A percentile compares a stretch with the other conserved stretches of the same genome.
Evolutionary conservation across 202 grass and related monocot species (phyloP).

Genomic region (Panicum virgatum): DNA sequence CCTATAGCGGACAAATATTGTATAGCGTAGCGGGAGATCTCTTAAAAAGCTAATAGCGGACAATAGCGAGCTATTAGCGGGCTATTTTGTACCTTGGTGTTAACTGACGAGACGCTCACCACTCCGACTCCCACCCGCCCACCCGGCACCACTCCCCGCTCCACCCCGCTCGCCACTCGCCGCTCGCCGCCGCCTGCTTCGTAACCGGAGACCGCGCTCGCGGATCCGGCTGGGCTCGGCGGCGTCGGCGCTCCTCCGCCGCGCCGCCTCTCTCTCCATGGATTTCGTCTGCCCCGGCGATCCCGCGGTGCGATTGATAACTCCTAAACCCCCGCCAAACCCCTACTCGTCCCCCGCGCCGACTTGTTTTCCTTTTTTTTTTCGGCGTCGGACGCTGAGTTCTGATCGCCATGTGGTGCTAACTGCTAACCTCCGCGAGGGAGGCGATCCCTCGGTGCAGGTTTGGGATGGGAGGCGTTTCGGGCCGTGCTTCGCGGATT

Average conservation of each 20-base stretch:
- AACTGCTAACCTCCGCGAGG: not conserved
- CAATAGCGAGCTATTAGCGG: too few relatives aligned
- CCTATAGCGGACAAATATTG: too few relatives aligned
- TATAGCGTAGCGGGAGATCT: too few relatives aligned
- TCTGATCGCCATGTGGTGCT: not conserved
- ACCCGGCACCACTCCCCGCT: not conserved
- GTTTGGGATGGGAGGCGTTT: slow-evolving; percentile 75
- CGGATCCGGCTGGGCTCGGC: not conserved
- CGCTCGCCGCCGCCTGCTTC: slow-evolving; percentile 2
- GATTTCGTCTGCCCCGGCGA: slow-evolving; percentile 48
- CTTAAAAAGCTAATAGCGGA: too few relatives aligned
- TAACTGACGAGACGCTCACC: too few relatives aligned
- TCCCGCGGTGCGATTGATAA: slow-evolving; percentile 1
- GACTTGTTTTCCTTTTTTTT: not conserved
- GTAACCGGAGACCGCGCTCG: not conserved
- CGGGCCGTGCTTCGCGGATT: slow-evolving; percentile 78
- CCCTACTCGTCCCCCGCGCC: not conserved
- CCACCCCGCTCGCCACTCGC: not conserved
- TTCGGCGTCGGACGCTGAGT: not conserved
- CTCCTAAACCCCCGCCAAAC: not conserved
- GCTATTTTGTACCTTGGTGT: too few relatives aligned
- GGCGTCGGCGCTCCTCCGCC: not conserved
- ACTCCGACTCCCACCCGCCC: not conserved
- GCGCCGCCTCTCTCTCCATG: slow-evolving; percentile 30
- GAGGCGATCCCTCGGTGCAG: slow-evolving; percentile 37